Base-by-base conservation (phyloP, 768 basidiomycete genomes). In the Lepiota brunneoincarnata region DNA sequence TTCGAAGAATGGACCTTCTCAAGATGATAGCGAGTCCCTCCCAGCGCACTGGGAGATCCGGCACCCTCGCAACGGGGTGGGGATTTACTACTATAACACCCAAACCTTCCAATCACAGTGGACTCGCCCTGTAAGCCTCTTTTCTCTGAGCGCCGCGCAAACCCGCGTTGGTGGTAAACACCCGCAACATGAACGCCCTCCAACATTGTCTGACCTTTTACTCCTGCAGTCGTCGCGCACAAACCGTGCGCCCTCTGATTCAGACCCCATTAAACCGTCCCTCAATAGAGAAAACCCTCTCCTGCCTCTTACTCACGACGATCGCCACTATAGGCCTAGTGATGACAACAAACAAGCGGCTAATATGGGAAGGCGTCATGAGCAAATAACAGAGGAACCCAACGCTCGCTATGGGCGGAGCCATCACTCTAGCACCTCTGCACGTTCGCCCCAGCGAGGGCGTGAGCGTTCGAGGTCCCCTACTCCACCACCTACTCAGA, bases 311-410 rank as follows among this genome's bases (percentile, higher is more conserved):
- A 76, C 81, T 15, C 82, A 78, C 51, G 72, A 78, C 53, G 86
- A 87, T 64, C 79, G 86, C 24, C 83, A 86, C 64, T 87, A 88
- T 65, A 80, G 84, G 44, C 84, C 85, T 31, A 73, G 64, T 18
- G 73, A 63, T 21, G 57, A 60, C 11, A 63, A 61, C 38, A 41
- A 36, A 39, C 21, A 55, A 41, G 26, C 48, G 26, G n/a, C 57
- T 50, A 61, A 55, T 21, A 51, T 58, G n/a, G 61, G 63, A 24
- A 55, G 65, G 12, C 48, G 51, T 20, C 50, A 55, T 41, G 59
- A 55, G 28, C 17, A 23, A 35, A 52, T 20, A 35, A 39, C 14
- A 37, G 59, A 61, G 52, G 38, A 60, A 43, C 59, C 51, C 26
- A 59, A 59, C 20, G 57, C 57, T 48, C 59, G 57, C 23, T 56